A percentile compares a stretch with the other conserved stretches of the same genome.
phyloP scores from a whole-genome alignment of 768 basidiomycete species.

The Mrakia gelida region DNA sequence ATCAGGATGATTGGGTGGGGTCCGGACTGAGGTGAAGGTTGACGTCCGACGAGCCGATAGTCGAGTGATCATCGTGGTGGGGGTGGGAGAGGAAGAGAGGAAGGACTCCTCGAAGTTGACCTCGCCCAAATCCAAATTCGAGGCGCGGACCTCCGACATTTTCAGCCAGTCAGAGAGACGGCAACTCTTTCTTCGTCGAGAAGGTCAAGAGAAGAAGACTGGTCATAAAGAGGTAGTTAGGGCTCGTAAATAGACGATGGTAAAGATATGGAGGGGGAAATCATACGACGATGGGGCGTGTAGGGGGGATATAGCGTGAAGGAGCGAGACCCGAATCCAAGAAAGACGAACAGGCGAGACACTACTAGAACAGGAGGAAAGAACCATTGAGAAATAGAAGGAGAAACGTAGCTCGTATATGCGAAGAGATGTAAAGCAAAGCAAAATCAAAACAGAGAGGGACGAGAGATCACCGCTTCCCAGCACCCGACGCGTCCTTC shows the following conservation, averaged over 20 bases:
- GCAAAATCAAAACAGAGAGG: neutral
- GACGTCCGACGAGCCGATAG: conserved; percentile 1
- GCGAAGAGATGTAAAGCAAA: neutral
- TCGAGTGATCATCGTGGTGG: conserved; percentile 2
- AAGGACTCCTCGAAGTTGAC: neutral
- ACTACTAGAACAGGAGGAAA: neutral
- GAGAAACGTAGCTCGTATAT: neutral
- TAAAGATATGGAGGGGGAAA: neutral
- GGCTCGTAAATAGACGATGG: neutral
- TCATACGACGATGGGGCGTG: no score
- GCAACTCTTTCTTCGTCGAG: neutral
- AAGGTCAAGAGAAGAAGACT: neutral
- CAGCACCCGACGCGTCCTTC: neutral
- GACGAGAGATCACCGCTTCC: neutral
- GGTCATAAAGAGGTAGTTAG: neutral
- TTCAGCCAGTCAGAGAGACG: no score
- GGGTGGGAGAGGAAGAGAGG: neutral
- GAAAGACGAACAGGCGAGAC: no score
- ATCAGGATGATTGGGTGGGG: neutral
- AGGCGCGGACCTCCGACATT: neutral
- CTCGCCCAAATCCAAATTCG: neutral
- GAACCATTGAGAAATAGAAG: neutral
- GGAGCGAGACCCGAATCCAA: no score
- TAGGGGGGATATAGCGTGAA: no score
- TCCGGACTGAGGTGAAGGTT: neutral